phyloP scores from a whole-genome alignment of 1,284 basidiomycete species.

The Dichomitus squalens region DNA sequence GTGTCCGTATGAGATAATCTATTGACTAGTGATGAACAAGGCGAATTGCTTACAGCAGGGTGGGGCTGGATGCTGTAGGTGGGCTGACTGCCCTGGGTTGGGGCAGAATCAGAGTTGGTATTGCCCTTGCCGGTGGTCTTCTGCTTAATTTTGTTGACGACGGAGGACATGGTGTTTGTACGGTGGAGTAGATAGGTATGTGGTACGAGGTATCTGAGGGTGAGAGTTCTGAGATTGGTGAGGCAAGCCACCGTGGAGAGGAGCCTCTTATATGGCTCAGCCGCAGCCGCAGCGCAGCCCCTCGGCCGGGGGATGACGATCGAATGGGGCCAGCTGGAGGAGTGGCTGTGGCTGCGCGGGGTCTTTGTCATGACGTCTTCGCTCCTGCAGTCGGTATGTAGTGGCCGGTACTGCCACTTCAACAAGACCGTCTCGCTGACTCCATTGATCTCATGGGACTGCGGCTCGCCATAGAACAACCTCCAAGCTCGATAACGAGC shows the following conservation, averaged over 20 bases:
- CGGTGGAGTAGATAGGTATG: neutral
- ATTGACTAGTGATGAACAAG: neutral
- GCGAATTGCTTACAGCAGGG: slow-evolving; percentile 44
- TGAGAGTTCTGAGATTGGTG: neutral
- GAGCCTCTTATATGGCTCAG: slow-evolving; percentile 5
- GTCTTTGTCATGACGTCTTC: slow-evolving; percentile 22
- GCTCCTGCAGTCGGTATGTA: too few species aligned
- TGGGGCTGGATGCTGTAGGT: slow-evolving; percentile 51
- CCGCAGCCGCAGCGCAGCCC: slow-evolving; percentile 10
- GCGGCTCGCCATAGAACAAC: too few species aligned
- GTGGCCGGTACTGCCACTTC: too few species aligned
- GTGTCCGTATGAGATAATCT: too few species aligned
- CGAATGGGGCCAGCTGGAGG: slow-evolving; percentile 10
- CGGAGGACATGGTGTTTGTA: slow-evolving; percentile 16
- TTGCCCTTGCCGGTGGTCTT: slow-evolving; percentile 19
- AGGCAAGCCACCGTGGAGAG: neutral
- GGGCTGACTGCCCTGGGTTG: slow-evolving; percentile 31
- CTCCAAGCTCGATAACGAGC: too few species aligned
- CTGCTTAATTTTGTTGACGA: slow-evolving; percentile 23
- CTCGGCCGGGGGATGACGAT: slow-evolving; percentile 11
- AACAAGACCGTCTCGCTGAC: neutral
- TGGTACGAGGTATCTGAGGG: neutral
- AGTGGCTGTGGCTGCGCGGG: slow-evolving; percentile 11
- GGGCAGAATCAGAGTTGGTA: slow-evolving; percentile 8
- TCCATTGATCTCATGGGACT: neutral